Base-by-base conservation (phyloP, 2,329 filamentous ascomycete species). In the Pleoardoris graminearum region DNA sequence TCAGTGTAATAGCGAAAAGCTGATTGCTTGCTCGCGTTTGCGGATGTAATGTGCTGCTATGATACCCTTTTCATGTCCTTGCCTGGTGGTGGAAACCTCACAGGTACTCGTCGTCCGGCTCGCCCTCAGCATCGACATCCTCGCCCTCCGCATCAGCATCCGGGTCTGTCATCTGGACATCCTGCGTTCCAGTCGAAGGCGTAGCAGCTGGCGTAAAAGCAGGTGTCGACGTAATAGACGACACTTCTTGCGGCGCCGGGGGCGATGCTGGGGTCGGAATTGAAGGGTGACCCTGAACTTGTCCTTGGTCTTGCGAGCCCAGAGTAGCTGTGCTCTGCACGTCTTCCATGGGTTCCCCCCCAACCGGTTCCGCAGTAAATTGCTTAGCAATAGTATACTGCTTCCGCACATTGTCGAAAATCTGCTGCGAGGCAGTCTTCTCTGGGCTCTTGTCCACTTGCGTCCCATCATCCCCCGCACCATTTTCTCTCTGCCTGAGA, bases 61-160 rank as follows among this genome's bases (percentile, higher is more conserved):
- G n/a, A 32, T 3, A 32, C 4, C n/a, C 16, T 32, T 11, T 19
- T 16, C 10, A 16, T 16, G 4, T 33, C 12, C 7, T 14, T 5
- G 30, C 12, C 30, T 16, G n/a, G 5, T 33, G 30, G n/a, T n/a
- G n/a, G n/a, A n/a, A n/a, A 12, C 14, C 33, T 48, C 46, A 41
- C 17, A 19, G 6, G 17, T 33, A 48, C 46, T 46, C 55, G 7
- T 65, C 58, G 14, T 66, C 62, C 32, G 57, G 44, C 23, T 69
- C 65, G 4, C 63, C 61, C 37, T 67, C 62, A 2, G 62, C 60
- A 41, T 68, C 62, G 12, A 59, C 41, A 14, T 58, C 53, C 17
- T 50, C 58, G 25, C 51, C 48, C 11, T 56, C 57, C 16, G 44
- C 53, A 17, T 57, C 53, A 4, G 30, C 30, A 43, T 53, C 48